phyloP scores from a whole-genome alignment of 2,329 filamentous ascomycete species.

The Helminthosporium solani region DNA sequence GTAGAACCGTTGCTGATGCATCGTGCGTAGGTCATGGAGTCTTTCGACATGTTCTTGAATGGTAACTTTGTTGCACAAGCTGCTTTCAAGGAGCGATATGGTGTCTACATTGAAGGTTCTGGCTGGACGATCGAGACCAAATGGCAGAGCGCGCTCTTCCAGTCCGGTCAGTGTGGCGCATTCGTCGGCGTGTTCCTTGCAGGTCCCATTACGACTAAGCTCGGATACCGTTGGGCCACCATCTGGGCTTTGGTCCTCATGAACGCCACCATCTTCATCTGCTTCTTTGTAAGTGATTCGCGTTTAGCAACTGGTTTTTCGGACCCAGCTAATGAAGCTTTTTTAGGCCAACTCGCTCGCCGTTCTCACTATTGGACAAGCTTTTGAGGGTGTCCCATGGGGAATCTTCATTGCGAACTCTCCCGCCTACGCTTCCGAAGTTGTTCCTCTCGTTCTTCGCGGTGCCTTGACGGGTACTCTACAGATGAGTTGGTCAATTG shows the following conservation, averaged over 20 bases:
- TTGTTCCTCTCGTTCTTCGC: constrained; percentile 59
- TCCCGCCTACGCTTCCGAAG: constrained; percentile 61
- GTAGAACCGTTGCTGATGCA: constrained; percentile 2
- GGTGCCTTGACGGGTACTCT: constrained; percentile 61
- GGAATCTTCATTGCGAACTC: constrained; percentile 65
- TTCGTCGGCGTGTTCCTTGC: constrained; percentile 61
- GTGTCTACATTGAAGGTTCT: constrained; percentile 40
- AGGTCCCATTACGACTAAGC: constrained; percentile 57
- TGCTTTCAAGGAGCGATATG: constrained; percentile 51
- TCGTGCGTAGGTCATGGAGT: constrained; percentile 61
- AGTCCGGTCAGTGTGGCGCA: constrained; percentile 58
- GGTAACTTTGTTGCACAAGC: constrained; percentile 58
- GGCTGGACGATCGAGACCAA: constrained; percentile 48
- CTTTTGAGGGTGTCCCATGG: constrained; percentile 63
- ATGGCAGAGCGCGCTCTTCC: constrained; percentile 61
- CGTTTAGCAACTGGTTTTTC: neutral
- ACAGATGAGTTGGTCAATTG: constrained; percentile 66
- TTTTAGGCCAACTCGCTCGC: constrained; percentile 44
- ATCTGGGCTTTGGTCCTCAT: constrained; percentile 55
- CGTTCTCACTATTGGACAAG: constrained; percentile 54
- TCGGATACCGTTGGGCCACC: constrained; percentile 61
- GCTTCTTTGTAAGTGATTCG: constrained; percentile 51
- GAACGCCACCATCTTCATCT: constrained; percentile 61
- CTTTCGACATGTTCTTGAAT: constrained; percentile 62
- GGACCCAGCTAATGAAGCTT: neutral